Base-by-base conservation (phyloP, 2,329 filamentous ascomycete species). In the Aspergillus luchuensis region DNA sequence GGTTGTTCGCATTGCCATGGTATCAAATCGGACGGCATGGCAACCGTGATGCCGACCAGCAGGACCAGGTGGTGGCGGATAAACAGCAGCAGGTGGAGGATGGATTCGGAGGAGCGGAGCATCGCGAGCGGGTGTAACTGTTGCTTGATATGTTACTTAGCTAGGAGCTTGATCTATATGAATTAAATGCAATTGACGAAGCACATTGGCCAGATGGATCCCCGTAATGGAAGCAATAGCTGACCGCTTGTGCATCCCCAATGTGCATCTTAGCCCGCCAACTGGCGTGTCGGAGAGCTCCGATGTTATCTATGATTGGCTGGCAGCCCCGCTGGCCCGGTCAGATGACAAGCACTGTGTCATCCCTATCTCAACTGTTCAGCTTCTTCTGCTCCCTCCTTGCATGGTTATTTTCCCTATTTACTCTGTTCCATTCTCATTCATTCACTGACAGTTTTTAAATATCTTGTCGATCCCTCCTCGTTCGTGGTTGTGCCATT, bases 1-100 rank as follows among this genome's bases (percentile, higher is more conserved):
- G 82, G 25, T 79, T 92, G 64, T 92, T 92, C 70, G 84, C 83
- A 54, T 79, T 92, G 52, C 88, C 87, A 0, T 93, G 90, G 90
- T 87, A 90, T 74, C 83, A 85, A 74, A 91, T 94, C 65, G 90
- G 91, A 33, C 77, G 67, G 11, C 69, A 73, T 36, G 74, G 74
- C 17, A 72, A 73, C 23, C 52, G 54, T 39, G 72, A 74, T 63
- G 72, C 71, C 1, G 72, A 70, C 28, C 63, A 66, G 58, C 68
- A 67, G 8, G 72, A 74, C 49, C 57, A 65, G 23, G 61, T 61
- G 8, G 50, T 69, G 8, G 61, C 66, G 28, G 69, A 67, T 51
- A 74, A 74, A 65, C 64, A 63, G 52, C 65, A 69, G 52, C 60
- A 66, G 41, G 57, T 63, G 8, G 62, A 57, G 25, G 59, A 60